phyloP scores from a whole-genome alignment of 257 asterid genomes.

The Coffea eugenioides region DNA sequence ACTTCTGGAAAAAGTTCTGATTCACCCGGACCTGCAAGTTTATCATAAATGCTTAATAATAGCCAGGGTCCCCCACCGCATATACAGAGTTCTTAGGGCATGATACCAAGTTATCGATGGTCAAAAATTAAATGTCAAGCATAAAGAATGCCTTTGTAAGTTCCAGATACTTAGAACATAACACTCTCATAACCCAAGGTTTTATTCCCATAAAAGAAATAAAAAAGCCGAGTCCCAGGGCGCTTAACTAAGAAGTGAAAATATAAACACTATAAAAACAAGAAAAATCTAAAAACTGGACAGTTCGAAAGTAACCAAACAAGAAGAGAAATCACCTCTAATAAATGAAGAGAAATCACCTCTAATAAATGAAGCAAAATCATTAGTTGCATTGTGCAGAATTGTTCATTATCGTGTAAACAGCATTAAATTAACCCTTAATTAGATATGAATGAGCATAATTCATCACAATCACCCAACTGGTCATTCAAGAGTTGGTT shows the following conservation, averaged over 20 bases:
- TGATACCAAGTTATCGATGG: not conserved
- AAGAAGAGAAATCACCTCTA: not conserved
- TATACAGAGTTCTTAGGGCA: not conserved
- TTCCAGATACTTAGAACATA: not conserved
- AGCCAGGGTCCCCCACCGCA: not conserved
- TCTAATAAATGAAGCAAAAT: not conserved
- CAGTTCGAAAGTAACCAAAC: not conserved
- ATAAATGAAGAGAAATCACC: not conserved
- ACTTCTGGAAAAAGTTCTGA: conserved; percentile 37
- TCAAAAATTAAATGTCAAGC: not conserved
- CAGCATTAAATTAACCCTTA: not conserved
- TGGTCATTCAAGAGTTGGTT: not conserved
- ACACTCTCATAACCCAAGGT: conserved; percentile 1
- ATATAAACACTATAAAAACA: not conserved
- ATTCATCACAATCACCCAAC: not conserved
- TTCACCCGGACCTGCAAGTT: conserved; percentile 46
- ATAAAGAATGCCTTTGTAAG: not conserved
- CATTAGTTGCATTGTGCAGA: not conserved
- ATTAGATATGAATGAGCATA: not conserved
- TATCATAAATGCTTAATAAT: conserved; percentile 3
- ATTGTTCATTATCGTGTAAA: not conserved
- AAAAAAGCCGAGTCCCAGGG: not conserved
- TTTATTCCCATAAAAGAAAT: not conserved
- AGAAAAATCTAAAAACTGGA: not conserved
- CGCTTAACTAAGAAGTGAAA: not conserved